phyloP scores from a whole-genome alignment of 306 rosid species.

The Fragaria vesca region DNA sequence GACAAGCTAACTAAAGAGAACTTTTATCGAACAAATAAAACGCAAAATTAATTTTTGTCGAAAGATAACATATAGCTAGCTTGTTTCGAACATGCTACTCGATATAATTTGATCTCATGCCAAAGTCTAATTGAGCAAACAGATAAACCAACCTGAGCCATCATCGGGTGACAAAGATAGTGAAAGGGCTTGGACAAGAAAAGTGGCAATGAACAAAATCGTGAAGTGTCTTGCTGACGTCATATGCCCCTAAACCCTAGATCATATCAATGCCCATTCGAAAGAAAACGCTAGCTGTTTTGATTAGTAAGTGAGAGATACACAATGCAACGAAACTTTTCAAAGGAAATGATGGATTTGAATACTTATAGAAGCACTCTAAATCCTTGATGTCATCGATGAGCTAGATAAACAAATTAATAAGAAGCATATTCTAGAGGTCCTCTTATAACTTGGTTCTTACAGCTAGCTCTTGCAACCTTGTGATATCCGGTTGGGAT shows the following conservation, averaged over 20 bases:
- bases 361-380: constrained; percentile 24
- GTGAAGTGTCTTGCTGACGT: constrained; percentile 2
- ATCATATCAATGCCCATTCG: background rate
- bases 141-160: constrained; percentile 5
- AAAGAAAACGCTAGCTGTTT: background rate
- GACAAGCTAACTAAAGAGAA: too few relatives aligned
- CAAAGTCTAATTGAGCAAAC: background rate
- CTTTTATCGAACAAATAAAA: too few relatives aligned
- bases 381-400: constrained; percentile 26
- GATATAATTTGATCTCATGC: background rate
- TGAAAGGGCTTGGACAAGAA: constrained; percentile 4
- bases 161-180: background rate
- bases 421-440: constrained; percentile 2
- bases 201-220: constrained; percentile 12
- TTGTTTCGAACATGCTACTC: background rate
- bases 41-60: background rate
- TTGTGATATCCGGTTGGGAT: constrained; percentile 8
- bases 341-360: background rate
- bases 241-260: constrained; percentile 2
- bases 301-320: background rate
- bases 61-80: background rate
- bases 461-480: constrained; percentile 3
- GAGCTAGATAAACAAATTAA: too few relatives aligned
- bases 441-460: background rate
- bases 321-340: constrained; percentile 29